phyloP scores from a whole-genome alignment of 345 rosid genomes.

The Theobroma cacao region DNA sequence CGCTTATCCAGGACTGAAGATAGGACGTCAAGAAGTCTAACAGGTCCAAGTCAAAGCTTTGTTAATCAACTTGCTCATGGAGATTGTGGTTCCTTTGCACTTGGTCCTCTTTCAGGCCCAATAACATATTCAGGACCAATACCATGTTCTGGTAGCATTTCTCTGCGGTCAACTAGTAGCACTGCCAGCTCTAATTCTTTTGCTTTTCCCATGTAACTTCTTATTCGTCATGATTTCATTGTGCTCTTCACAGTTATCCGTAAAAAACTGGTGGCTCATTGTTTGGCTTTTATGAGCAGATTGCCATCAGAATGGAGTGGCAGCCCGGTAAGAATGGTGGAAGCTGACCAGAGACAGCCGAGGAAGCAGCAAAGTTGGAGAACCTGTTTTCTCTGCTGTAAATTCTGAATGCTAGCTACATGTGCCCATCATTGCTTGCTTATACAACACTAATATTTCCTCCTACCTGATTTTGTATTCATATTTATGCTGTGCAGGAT shows the following conservation, averaged over 20 bases:
- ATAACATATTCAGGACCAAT: too few relatives aligned
- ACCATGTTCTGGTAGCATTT: slow-evolving; percentile 20
- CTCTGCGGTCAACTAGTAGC: slow-evolving; percentile 29
- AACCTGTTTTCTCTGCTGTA: slow-evolving; percentile 32
- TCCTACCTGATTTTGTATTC: neutral
- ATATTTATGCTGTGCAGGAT: neutral
- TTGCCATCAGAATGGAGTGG: slow-evolving; percentile 40
- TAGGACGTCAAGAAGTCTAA: slow-evolving; percentile 1
- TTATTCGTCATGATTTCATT: neutral
- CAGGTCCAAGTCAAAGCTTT: slow-evolving; percentile 4
- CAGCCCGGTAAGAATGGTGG: slow-evolving; percentile 44
- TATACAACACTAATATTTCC: neutral
- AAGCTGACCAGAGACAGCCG: slow-evolving; percentile 17
- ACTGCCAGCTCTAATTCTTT: slow-evolving; percentile 32
- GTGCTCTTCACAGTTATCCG: neutral
- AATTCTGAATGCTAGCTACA: slow-evolving; percentile 21
- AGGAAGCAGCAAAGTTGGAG: slow-evolving; percentile 31
- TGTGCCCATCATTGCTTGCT: neutral
- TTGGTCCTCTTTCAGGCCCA: neutral
- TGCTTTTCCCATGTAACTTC: slow-evolving; percentile 43
- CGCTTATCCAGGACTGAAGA: neutral
- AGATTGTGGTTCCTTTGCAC: slow-evolving; percentile 1
- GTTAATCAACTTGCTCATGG: neutral
- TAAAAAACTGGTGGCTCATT: neutral
- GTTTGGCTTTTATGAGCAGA: slow-evolving; percentile 20